Conservation (phyloP, 2,329 filamentous ascomycete species). For the Phoma sp. region DNA sequence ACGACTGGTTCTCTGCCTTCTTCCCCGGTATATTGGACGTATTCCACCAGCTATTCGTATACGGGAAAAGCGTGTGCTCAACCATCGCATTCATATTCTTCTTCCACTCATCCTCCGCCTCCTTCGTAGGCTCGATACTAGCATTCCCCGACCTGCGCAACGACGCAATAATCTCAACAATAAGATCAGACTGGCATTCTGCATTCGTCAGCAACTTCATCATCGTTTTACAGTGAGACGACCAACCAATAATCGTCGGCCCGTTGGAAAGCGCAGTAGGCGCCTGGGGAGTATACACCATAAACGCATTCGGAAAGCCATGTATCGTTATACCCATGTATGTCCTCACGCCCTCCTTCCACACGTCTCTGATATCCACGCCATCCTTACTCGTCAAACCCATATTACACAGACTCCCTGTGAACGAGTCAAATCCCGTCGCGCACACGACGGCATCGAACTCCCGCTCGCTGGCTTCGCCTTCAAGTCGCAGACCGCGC, state of each 20-base stretch:
- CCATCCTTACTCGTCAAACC: conserved; percentile 42
- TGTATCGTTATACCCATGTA: conserved; percentile 50
- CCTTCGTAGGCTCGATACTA: conserved; percentile 46
- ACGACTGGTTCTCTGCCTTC: conserved; percentile 51
- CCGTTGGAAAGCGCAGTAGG: conserved; percentile 56
- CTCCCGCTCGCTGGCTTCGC: conserved; percentile 56
- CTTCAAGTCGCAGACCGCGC: conserved; percentile 58
- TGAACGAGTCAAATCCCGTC: conserved; percentile 54
- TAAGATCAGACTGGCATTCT: conserved; percentile 51
- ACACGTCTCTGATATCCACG: conserved; percentile 44
- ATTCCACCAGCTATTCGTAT: conserved; percentile 52
- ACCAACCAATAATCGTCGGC: conserved; percentile 45
- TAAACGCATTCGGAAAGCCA: conserved; percentile 50
- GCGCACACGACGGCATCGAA: conserved; percentile 62
- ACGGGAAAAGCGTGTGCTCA: conserved; percentile 45
- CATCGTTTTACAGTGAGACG: neutral
- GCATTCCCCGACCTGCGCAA: conserved; percentile 37
- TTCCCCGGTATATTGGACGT: conserved; percentile 52
- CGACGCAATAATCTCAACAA: conserved; percentile 48
- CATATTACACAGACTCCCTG: conserved; percentile 45
- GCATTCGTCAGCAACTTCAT: neutral
- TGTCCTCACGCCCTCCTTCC: conserved; percentile 48
- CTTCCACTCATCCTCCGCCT: conserved; percentile 52
- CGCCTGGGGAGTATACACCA: conserved; percentile 54
- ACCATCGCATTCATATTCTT: conserved; percentile 43